phyloP scores from a whole-genome alignment of 2,329 filamentous ascomycete species.

The Sphaceloma murrayae region DNA sequence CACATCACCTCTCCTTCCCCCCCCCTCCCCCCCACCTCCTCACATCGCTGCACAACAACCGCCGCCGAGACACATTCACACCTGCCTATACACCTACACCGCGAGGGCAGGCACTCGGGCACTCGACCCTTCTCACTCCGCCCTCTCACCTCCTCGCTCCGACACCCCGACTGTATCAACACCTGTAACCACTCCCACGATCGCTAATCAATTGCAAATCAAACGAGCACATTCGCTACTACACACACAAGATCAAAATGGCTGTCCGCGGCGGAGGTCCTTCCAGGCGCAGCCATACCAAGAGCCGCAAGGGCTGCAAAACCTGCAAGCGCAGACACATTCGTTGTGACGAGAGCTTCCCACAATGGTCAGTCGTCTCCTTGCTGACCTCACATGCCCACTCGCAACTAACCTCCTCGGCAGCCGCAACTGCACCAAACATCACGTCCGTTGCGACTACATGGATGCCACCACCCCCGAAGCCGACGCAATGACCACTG shows the following conservation, averaged over 20 bases:
- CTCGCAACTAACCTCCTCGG: no score
- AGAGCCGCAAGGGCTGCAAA: conserved; percentile 96
- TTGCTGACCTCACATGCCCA: no score
- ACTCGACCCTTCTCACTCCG: no score
- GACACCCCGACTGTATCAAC: neutral
- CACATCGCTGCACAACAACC: conserved; percentile 1
- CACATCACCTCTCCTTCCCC: neutral
- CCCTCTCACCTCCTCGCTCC: no score
- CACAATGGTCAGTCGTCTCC: conserved; percentile 70
- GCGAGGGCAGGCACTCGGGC: neutral
- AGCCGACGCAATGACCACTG: conserved; percentile 41
- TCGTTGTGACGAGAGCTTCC: conserved; percentile 93
- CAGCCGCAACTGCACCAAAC: conserved; percentile 96
- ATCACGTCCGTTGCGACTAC: conserved; percentile 97
- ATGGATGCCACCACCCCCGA: conserved; percentile 72
- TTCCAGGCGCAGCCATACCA: conserved; percentile 86
- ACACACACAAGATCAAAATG: conserved; percentile 45
- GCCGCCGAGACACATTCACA: no score
- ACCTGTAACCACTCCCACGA: neutral
- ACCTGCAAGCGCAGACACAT: conserved; percentile 98
- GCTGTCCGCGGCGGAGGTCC: conserved; percentile 91
- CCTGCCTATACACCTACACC: neutral
- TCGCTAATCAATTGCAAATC: conserved; percentile 10
- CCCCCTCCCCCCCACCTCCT: conserved; percentile 1
- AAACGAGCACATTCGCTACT: conserved; percentile 14